Evolutionary conservation across 2,329 filamentous ascomycete genomes (phyloP).

Genomic region (Clarireedia monteithiana): DNA sequence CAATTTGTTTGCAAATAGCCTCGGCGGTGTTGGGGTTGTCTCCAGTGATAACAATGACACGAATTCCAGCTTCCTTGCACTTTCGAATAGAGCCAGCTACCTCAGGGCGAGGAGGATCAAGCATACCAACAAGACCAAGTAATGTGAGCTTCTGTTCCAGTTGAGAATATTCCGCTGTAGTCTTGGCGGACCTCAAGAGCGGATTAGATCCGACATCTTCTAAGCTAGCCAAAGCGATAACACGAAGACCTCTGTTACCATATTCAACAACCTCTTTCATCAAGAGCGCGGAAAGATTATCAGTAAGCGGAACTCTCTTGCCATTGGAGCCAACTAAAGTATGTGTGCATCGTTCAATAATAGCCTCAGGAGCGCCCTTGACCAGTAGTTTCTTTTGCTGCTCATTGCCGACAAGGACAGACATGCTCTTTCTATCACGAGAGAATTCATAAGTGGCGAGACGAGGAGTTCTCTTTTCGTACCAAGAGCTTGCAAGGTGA

Average conservation of each 20-base stretch:
- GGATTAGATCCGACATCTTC: slow-evolving; percentile 66
- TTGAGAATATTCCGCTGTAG: slow-evolving; percentile 73
- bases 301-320: slow-evolving; percentile 64
- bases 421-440: slow-evolving; percentile 98
- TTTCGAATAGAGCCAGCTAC: slow-evolving; percentile 78
- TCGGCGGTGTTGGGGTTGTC: slow-evolving; percentile 98
- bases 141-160: slow-evolving; percentile 93
- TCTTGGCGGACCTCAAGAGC: slow-evolving; percentile 67
- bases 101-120: slow-evolving; percentile 91
- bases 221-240: slow-evolving; percentile 85
- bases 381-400: slow-evolving; percentile 75
- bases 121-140: slow-evolving; percentile 89
- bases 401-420: slow-evolving; percentile 72
- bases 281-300: slow-evolving; percentile 62
- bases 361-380: slow-evolving; percentile 91
- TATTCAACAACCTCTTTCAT: slow-evolving; percentile 79
- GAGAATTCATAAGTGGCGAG: slow-evolving; percentile 95
- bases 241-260: slow-evolving; percentile 84
- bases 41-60: slow-evolving; percentile 95
- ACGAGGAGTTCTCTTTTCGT: slow-evolving; percentile 66
- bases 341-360: slow-evolving; percentile 86
- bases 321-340: slow-evolving; percentile 71
- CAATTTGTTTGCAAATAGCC: slow-evolving; percentile 95
- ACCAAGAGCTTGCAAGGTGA: slow-evolving; percentile 76
- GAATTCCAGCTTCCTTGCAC: slow-evolving; percentile 88